Base-by-base conservation (phyloP, 768 basidiomycete genomes). In the Amanita molliuscula region DNA sequence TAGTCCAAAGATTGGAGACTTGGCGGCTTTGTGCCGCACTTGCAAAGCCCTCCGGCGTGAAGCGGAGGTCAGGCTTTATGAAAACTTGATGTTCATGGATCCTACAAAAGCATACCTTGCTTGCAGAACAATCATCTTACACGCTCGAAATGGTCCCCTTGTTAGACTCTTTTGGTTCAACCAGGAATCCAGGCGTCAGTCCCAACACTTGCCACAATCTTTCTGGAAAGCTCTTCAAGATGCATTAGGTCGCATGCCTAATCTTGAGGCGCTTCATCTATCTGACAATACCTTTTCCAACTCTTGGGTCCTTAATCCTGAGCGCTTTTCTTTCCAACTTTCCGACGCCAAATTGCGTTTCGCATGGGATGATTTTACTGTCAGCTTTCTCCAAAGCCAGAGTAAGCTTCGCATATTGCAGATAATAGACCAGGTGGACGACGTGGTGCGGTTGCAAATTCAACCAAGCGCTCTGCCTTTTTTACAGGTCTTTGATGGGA, bases 351-450 rank as follows among this genome's bases (percentile, higher is more conserved):
- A 65, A 21, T 58, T 81, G n/a, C 65, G 67, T 40, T 67, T 79
- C 44, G 54, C 62, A 5, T 82, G 79, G 77, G 76, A 78, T 55
- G 38, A 52, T 0, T 58, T 70, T 42, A 48, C 75, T 7, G 68
- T 72, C 47, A 62, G 64, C 13, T 83, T 82, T 61, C 63, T 82
- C 25, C 63, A 72, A 48, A 61, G 59, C 44, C 78, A 81, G 58
- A 60, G 58, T 10, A 62, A 67, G 26, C 64, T 82, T 33, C 66
- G 59, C 45, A 54, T 50, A 8, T 62, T 81, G 38, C 67, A 70
- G 40, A 53, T 64, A 4, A 55, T 60, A 36, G 65, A 67, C 41
- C 50, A 54, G 6, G 21, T 59, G 29, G 57, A 58, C 7, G 62
- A 62, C 15, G 38, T 50, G 15, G 53, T 21, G 55, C 44, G 51